Base-by-base conservation (phyloP, 1,284 basidiomycete genomes). In the Pascua guehoae region DNA sequence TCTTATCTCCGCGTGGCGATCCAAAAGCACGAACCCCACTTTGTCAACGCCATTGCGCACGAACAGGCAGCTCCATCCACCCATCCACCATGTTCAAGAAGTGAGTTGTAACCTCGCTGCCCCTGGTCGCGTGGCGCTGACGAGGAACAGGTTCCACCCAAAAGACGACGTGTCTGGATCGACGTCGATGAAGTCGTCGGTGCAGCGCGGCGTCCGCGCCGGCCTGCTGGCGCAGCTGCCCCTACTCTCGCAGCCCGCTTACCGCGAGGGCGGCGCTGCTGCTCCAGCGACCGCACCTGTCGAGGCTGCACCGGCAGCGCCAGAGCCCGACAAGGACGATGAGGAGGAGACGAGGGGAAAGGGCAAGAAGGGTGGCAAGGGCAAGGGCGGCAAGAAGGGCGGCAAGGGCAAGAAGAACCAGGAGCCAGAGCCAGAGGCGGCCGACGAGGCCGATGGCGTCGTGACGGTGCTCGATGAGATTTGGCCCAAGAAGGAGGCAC, bases 401-500 rank as follows among this genome's bases (percentile, higher is more conserved):
- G 74, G 75, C 12, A 64, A 65, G 46, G 68, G 66, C 50, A 66
- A 66, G 41, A 68, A 69, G 55, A 62, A 64, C 37, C 56, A 67
- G 52, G 66, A 68, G 51, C 54, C 63, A 14, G 60, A 66, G 50
- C 64, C 64, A 32, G 60, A 64, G 1, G 59, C 66, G 8, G 63
- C 58, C 15, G 73, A 66, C 18, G 85, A 85, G 63, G 83, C 83
- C 48, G 66, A 53, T 2, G 71, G 62, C 11, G 73, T 71, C 36
- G 84, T 86, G 66, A 73, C 68, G 1, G 70, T 84, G 16, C 80
- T 99, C 18, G 96, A 99, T 73, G 83, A 85, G 67, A 85, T 98
- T 56, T 98, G 96, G 96, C 92, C 94, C 12, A 99, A 98, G 87
- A 98, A 98, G 82, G 94, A 98, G 79, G 82, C 87, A 1, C 81